These are phyloP conservation scores for Acacia acuminata DNA, from an alignment of 306 rosid species.

Conservation along the genomic window DNA sequence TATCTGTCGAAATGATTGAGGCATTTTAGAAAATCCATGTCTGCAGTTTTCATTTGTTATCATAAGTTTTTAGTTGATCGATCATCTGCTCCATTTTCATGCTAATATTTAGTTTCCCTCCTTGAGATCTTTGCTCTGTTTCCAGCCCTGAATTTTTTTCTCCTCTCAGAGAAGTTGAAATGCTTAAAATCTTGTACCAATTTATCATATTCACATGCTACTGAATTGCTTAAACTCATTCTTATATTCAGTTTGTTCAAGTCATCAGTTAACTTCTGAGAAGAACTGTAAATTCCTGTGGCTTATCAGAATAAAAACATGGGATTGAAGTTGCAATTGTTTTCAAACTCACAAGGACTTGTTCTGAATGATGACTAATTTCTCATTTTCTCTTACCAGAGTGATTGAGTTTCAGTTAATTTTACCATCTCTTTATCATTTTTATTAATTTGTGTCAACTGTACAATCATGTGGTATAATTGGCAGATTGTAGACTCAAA, in stretches of 20 bases:
- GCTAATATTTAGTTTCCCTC: background rate
- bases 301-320: background rate
- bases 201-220: background rate
- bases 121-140: background rate
- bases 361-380: constrained; percentile 12
- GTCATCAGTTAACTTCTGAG: background rate
- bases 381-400: background rate
- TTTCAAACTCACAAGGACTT: constrained; percentile 3
- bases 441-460: constrained; percentile 3
- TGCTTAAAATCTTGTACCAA: background rate
- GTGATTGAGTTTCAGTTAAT: background rate
- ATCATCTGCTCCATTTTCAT: background rate
- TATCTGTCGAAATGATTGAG: constrained; percentile 13
- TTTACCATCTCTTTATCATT: background rate
- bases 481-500: constrained; percentile 67
- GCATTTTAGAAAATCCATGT: background rate
- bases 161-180: background rate
- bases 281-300: background rate
- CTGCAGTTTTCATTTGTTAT: background rate
- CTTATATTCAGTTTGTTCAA: background rate
- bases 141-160: background rate
- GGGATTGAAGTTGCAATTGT: constrained; percentile 17
- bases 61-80: background rate
- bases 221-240: background rate
- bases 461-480: constrained; percentile 13